Percentiles rank a stretch among this genome's conserved stretches.
Conservation (phyloP, 2,329 filamentous ascomycete genomes). For the Nemania abortiva region DNA sequence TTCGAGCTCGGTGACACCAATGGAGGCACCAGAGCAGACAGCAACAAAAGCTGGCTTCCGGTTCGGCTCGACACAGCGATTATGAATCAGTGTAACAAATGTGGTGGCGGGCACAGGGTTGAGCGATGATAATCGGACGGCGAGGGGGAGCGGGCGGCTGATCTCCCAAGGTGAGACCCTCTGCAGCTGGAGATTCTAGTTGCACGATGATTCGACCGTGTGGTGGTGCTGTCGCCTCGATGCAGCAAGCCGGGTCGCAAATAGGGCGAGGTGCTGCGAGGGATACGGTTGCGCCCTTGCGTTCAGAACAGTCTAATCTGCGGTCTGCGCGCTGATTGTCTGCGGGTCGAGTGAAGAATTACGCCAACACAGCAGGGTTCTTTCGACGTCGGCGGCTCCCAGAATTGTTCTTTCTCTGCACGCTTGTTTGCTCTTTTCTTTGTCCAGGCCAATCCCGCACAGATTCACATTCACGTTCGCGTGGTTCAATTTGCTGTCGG, state of each 20-base stretch:
- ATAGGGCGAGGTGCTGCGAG: constrained; percentile 27
- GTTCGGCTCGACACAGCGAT: constrained; percentile 48
- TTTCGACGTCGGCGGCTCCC: constrained; percentile 30
- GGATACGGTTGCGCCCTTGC: constrained; percentile 25
- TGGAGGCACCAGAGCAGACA: constrained; percentile 42
- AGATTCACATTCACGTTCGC: constrained; percentile 30
- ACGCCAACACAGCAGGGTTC: constrained; percentile 21
- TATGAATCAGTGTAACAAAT: constrained; percentile 51
- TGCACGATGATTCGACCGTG: constrained; percentile 37
- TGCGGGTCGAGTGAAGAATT: constrained; percentile 21
- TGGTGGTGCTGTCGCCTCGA: constrained; percentile 38
- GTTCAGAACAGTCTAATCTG: constrained; percentile 17
- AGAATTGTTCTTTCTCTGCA: constrained; percentile 34
- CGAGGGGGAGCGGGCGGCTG: constrained; percentile 38
- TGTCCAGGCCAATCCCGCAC: constrained; percentile 33
- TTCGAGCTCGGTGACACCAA: constrained; percentile 47
- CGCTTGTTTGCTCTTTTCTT: constrained; percentile 40
- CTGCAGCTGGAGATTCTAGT: constrained; percentile 41
- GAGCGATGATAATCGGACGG: constrained; percentile 43
- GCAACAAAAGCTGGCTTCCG: constrained; percentile 37
- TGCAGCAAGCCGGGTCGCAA: constrained; percentile 42
- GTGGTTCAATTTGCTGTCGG: constrained; percentile 21
- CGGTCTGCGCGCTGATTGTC: constrained; percentile 15
- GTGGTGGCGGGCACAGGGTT: constrained; percentile 43
- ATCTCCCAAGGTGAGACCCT: constrained; percentile 48